Evolutionary conservation across 2,329 filamentous ascomycete species (phyloP).

Genomic region (Botryotinia calthae): DNA sequence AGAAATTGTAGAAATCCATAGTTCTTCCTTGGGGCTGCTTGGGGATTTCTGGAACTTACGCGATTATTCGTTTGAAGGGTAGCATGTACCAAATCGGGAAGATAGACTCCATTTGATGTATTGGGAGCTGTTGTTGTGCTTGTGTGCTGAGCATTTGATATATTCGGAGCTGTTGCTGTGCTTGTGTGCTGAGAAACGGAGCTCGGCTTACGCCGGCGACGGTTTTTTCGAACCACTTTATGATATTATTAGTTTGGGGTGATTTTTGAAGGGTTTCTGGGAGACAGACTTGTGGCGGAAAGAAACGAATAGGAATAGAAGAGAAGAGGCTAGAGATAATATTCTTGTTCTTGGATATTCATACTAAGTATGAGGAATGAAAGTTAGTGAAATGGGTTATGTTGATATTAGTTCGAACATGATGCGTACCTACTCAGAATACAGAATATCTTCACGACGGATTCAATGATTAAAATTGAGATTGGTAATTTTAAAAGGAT

Average conservation of each 20-base stretch:
- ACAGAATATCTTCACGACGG: background rate
- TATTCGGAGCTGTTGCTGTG: background rate
- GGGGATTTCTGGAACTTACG: background rate
- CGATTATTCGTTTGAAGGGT: fast-evolving
- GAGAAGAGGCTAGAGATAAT: background rate
- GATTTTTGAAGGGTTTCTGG: background rate
- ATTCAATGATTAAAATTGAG: background rate
- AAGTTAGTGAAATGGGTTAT: background rate
- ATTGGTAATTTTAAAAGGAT: background rate
- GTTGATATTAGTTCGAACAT: background rate
- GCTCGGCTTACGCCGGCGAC: background rate
- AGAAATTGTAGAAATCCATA: background rate
- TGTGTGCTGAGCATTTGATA: too few species aligned
- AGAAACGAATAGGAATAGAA: background rate
- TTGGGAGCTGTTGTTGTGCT: too few species aligned
- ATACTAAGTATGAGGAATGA: background rate
- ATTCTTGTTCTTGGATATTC: background rate
- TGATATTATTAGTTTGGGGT: background rate
- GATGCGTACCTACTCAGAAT: background rate
- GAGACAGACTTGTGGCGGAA: background rate
- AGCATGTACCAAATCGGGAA: background rate
- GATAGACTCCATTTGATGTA: background rate
- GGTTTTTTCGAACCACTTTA: background rate
- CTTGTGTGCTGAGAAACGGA: background rate
- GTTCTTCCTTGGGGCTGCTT: background rate